Base-by-base conservation (phyloP, 305 asterid species). In the Solanum chacoense region DNA sequence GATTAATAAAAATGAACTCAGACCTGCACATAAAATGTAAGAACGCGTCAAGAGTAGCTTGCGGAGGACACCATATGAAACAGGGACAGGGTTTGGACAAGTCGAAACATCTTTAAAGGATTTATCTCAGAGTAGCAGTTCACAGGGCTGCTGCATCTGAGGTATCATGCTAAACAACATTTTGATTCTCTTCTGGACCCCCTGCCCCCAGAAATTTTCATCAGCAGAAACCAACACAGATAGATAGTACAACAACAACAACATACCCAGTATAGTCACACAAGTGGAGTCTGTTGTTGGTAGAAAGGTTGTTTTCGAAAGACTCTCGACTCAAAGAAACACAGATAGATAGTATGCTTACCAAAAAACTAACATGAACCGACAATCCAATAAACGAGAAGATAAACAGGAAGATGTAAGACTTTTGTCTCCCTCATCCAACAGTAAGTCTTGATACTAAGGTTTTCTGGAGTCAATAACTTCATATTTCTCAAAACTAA, bases 1-100 rank as follows among this genome's bases (percentile, higher is more conserved):
- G 91, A 45, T 90, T 89, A 83, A 87, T 74, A 55, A 89, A 84
- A 16, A 84, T 14, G 69, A 90, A 90, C 85, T 90, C 88, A 63
- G 88, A 90, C 86, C 91, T 84, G 88, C 65, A 50, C 67, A 76
- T 24, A 88, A 87, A 40, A 20, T 26, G 85, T 78, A 69, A 8
- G 50, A 22, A 34, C 38, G 26, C 29, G 8, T 22, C 38, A 28
- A 11, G 38, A 50, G 35, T 67, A 10, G 22, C 29, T 31, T 20
- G 86, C 29, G 4, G 72, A 45, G 20, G 73, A 67, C 73, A 45
- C 7, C 71, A 42, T 16, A 81, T 16, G 29, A 50, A 83, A 45
- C 3, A 2, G 29, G 11, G 40, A 50, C 7, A n/a, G 0, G 86
- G 40, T 31, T 83, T 45, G 38, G 18, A 29, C 72, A 83, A 45